A percentile compares a stretch with the other conserved stretches of the same genome.
Evolutionary conservation across 1,284 basidiomycete species (phyloP).

Genomic region (Tilletiaria anomala): DNA sequence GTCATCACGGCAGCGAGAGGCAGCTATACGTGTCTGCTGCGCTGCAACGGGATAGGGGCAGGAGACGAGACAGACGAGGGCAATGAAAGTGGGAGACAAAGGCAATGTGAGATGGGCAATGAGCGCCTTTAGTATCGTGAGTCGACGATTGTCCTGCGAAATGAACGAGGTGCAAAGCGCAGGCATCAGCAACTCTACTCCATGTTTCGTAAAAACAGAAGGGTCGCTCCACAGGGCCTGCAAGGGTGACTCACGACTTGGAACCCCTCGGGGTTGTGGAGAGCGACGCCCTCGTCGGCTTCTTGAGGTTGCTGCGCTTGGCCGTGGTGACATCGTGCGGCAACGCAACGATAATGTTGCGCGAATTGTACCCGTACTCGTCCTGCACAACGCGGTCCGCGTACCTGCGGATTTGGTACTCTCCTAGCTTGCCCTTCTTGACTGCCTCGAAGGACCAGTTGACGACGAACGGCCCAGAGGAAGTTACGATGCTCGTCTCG

Average conservation of each 20-base stretch:
- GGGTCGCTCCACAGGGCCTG: no score
- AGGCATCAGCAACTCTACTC: no score
- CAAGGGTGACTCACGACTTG: constrained; percentile 2
- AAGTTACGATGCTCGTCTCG: constrained; percentile 92
- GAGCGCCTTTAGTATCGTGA: no score
- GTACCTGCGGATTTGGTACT: constrained; percentile 80
- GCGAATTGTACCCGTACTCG: constrained; percentile 49
- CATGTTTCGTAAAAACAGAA: no score
- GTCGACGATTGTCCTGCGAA: no score
- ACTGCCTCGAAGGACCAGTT: constrained; percentile 76
- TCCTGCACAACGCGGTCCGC: constrained; percentile 31
- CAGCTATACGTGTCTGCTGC: no score
- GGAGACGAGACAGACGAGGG: no score
- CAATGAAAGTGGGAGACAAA: no score
- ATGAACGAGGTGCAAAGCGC: no score
- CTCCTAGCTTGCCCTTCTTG: constrained; percentile 75
- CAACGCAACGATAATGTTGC: constrained; percentile 90
- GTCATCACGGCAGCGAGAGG: no score
- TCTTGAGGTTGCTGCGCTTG: constrained; percentile 78
- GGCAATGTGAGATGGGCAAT: no score
- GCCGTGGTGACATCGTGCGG: constrained; percentile 85
- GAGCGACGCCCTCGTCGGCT: constrained; percentile 61
- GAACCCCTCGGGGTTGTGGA: not conserved
- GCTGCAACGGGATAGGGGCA: no score
- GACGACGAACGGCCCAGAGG: constrained; percentile 84